phyloP scores from a whole-genome alignment of 2,329 filamentous ascomycete species.

The Hymenoscyphus occultus region DNA sequence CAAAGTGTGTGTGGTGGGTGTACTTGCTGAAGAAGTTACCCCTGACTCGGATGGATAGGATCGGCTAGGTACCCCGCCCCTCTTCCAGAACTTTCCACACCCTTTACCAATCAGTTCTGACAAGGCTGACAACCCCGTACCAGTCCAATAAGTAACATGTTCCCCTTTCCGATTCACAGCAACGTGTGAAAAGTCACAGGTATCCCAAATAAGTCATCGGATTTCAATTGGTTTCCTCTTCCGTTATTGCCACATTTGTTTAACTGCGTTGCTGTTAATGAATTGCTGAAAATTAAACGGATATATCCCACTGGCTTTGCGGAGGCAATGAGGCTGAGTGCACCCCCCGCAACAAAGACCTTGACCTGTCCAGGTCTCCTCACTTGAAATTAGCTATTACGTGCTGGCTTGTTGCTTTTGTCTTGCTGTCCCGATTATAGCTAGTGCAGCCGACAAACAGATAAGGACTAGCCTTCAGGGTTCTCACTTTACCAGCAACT shows the following conservation, averaged over 20 bases:
- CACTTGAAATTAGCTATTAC: background rate
- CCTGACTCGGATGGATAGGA: too few species aligned
- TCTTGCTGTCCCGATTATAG: too few species aligned
- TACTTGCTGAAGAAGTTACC: too few species aligned
- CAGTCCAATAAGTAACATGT: background rate
- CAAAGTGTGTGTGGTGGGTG: too few species aligned
- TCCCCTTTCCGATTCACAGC: background rate
- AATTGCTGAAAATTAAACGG: background rate
- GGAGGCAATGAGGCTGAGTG: slow-evolving; percentile 4
- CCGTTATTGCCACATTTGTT: background rate
- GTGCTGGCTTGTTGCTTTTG: too few species aligned
- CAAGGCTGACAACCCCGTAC: slow-evolving; percentile 19
- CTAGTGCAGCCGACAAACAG: too few species aligned
- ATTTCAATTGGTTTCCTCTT: background rate
- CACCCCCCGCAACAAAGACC: slow-evolving; percentile 10
- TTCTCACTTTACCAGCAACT: too few species aligned
- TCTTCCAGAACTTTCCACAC: slow-evolving; percentile 23
- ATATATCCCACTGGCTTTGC: background rate
- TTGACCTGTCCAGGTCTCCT: background rate
- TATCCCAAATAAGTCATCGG: background rate
- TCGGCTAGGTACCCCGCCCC: background rate
- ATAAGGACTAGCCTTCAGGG: too few species aligned
- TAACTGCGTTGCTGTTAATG: background rate
- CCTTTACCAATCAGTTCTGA: slow-evolving; percentile 8
- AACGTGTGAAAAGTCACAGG: background rate